Percentiles rank a stretch among this genome's conserved stretches.
Evolutionary conservation across 768 basidiomycete species (phyloP).

Genomic region (Pleurotus citrinopileatus): DNA sequence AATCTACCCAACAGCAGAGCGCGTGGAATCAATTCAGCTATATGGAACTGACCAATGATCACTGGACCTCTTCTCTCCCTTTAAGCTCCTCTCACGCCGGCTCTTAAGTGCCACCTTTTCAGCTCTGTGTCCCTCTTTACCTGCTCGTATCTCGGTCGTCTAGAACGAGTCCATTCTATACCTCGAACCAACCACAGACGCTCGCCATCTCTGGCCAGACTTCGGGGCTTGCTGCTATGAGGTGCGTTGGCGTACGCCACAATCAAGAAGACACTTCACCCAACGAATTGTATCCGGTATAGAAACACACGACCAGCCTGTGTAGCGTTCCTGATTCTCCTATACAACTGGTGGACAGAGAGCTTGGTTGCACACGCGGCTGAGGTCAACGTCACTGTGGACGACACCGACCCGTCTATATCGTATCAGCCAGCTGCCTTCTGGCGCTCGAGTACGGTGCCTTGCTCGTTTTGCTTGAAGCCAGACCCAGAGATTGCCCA

Average conservation of each 20-base stretch:
- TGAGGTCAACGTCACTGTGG: constrained; percentile 31
- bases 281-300: neutral
- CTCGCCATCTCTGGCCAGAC: neutral
- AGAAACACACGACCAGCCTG: constrained; percentile 10
- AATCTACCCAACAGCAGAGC: constrained; percentile 3
- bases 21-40: neutral
- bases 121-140: neutral
- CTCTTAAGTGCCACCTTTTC: neutral
- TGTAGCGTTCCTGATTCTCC: constrained; percentile 9
- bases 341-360: constrained; percentile 12
- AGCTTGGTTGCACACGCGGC: constrained; percentile 19
- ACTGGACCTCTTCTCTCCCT: neutral
- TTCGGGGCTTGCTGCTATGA: constrained; percentile 1
- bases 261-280: neutral
- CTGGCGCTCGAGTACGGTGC: constrained; percentile 31
- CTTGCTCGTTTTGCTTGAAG: constrained; percentile 29
- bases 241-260: constrained; percentile 1
- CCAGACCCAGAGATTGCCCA: constrained; percentile 20
- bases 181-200: neutral
- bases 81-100: constrained; percentile 11
- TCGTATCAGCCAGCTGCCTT: constrained; percentile 31
- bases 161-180: constrained; percentile 3
- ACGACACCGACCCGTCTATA: constrained; percentile 36
- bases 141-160: constrained; percentile 1
- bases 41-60: constrained; percentile 7